These are phyloP conservation scores for Exophiala xenobiotica DNA, from an alignment of 2,329 filamentous ascomycete species.

Conservation along the genomic window DNA sequence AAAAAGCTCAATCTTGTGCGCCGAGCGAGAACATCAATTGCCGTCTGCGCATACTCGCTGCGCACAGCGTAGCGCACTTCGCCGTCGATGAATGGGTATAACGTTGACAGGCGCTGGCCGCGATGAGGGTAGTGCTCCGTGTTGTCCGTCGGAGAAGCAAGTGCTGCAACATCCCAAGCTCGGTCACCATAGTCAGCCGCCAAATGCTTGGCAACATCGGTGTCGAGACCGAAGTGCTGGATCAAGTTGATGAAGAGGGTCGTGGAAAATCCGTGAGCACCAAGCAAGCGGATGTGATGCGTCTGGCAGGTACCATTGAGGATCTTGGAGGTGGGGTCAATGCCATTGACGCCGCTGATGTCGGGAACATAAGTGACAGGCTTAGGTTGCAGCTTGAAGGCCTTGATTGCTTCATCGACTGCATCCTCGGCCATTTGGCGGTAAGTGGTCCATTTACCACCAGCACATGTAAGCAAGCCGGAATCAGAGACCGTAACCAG, in stretches of 20 bases:
- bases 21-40: slow-evolving; percentile 81
- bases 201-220: slow-evolving; percentile 85
- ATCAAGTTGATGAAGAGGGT: slow-evolving; percentile 93
- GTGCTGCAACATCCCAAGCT: slow-evolving; percentile 82
- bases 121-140: slow-evolving; percentile 75
- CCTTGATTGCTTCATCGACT: slow-evolving; percentile 61
- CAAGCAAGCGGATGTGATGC: slow-evolving; percentile 75
- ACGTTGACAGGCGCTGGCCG: slow-evolving; percentile 73
- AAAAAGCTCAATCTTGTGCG: slow-evolving; percentile 84
- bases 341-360: slow-evolving; percentile 29
- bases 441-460: slow-evolving; percentile 92
- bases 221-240: slow-evolving; percentile 88
- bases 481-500: slow-evolving; percentile 76
- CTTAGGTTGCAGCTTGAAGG: slow-evolving; percentile 27
- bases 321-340: slow-evolving; percentile 26
- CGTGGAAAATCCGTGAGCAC: slow-evolving; percentile 83
- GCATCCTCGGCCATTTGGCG: slow-evolving; percentile 90
- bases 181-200: slow-evolving; percentile 86
- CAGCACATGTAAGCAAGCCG: slow-evolving; percentile 79
- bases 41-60: slow-evolving; percentile 89
- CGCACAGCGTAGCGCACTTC: slow-evolving; percentile 85
- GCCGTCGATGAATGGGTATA: slow-evolving; percentile 90
- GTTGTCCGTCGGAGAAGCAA: slow-evolving; percentile 71
- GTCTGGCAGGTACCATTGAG: slow-evolving; percentile 74
- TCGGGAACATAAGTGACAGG: slow-evolving; percentile 24